Evolutionary conservation across 208 protist genomes (phyloP).

Genomic region (Kentomonas sorsogonicus): DNA sequence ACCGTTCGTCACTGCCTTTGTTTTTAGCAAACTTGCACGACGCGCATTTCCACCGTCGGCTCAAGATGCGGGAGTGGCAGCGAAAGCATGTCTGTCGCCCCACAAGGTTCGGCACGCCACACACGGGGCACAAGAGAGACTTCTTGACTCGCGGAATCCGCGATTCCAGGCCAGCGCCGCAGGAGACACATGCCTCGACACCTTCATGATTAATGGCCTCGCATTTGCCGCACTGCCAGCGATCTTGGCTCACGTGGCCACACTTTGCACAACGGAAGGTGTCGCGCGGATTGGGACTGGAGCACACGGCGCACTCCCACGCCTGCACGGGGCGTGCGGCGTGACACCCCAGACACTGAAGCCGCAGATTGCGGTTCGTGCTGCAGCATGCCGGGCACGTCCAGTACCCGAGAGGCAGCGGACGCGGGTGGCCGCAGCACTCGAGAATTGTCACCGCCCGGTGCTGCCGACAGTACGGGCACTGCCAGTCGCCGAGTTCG

Average conservation of each 20-base stretch:
- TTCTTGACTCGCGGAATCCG: constrained; percentile 4
- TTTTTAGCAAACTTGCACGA: constrained; percentile 24
- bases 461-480: constrained; percentile 66
- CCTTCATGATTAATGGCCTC: constrained; percentile 9
- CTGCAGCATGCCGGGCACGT: constrained; percentile 65
- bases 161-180: constrained; percentile 15
- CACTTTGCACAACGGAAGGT: constrained; percentile 39
- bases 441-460: constrained; percentile 15
- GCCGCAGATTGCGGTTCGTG: constrained; percentile 49
- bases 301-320: constrained; percentile 55
- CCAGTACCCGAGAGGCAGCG: constrained; percentile 74
- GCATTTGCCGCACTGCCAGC: constrained; percentile 31
- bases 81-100: constrained; percentile 52
- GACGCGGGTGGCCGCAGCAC: constrained; percentile 55
- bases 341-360: constrained; percentile 58
- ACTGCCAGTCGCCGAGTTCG: constrained; percentile 49
- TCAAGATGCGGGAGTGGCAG: constrained; percentile 46
- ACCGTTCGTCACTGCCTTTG: constrained; percentile 27
- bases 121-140: constrained; percentile 36
- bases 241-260: constrained; percentile 26
- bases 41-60: constrained; percentile 49
- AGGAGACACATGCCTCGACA: constrained; percentile 13
- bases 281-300: constrained; percentile 25
- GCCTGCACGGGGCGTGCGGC: constrained; percentile 18
- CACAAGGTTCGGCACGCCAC: constrained; percentile 40